Evolutionary conservation across 116 monocot species (phyloP).

Genomic region (Phalaenopsis hybrid): DNA sequence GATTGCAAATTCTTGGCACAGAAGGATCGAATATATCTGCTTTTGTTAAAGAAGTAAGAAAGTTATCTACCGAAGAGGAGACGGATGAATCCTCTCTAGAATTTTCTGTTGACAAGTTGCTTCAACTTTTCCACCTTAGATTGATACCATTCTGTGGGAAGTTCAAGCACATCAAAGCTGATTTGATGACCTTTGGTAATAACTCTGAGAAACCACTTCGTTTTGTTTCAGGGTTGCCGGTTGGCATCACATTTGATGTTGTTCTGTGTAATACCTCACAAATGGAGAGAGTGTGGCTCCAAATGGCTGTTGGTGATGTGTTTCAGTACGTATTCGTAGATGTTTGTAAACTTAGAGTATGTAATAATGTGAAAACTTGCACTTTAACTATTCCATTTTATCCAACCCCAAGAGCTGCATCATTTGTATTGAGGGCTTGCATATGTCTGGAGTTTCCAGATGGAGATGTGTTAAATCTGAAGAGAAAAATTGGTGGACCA

Average conservation of each 20-base stretch:
- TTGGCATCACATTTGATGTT: slow-evolving; percentile 48
- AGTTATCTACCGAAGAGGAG: slow-evolving; percentile 18
- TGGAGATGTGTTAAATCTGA: slow-evolving; percentile 14
- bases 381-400: slow-evolving; percentile 42
- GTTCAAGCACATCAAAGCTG: slow-evolving; percentile 49
- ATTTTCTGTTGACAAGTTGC: slow-evolving; percentile 28
- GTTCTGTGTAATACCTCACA: slow-evolving; percentile 41
- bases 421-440: slow-evolving; percentile 49
- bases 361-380: slow-evolving; percentile 30
- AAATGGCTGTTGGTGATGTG: slow-evolving; percentile 32
- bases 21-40: slow-evolving; percentile 31
- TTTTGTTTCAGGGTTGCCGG: slow-evolving; percentile 67
- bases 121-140: slow-evolving; percentile 35
- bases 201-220: slow-evolving; percentile 57
- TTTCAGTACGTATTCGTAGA: slow-evolving; percentile 49
- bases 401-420: slow-evolving; percentile 39
- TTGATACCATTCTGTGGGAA: slow-evolving; percentile 28
- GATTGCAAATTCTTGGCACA: slow-evolving; percentile 31
- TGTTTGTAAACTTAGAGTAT: slow-evolving; percentile 36
- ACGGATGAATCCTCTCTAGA: background rate
- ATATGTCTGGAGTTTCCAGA: slow-evolving; percentile 43
- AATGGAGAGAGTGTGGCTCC: slow-evolving; percentile 46
- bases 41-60: slow-evolving; percentile 54
- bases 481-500: slow-evolving; percentile 33
- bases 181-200: slow-evolving; percentile 34